Base-by-base conservation (phyloP, 352 stramenopile species). In the Blastocystis sp. region DNA sequence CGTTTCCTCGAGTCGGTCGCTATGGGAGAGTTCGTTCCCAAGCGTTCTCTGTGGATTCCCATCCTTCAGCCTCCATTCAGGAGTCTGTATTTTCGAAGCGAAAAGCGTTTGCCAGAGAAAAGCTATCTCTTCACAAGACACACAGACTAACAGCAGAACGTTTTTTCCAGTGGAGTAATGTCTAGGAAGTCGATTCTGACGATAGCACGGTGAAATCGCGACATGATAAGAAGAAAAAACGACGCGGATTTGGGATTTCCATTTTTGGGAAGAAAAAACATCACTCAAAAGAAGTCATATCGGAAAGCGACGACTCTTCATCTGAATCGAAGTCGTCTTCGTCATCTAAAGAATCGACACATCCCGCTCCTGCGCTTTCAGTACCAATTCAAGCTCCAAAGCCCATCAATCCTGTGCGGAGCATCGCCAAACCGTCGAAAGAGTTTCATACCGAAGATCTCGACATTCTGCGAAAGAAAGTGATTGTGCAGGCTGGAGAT, bases 251-350 rank as follows among this genome's bases (percentile, higher is more conserved):
- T n/a, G 53, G 73, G 30, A 85, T 85, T 26, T 65, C 50, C 45
- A 37, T 85, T 45, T 85, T 85, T 41, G 73, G 73, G 11, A 76
- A 76, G 53, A 64, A 65, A 37, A 66, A 68, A n/a, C 18, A 39
- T 34, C n/a, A 18, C 6, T 34, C 43, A 4, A 9, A 4, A 37
- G 34, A 47, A 47, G 39, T 53, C 9, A 13, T 26, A 13, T 66
- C 56, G 9, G 56, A 66, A 13, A 30, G 20, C 56, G 56, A 66
- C 16, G 24, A 20, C 24, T 34, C 56, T 26, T 34, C 30, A 1
- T 39, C 45, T 20, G 37, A 39, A 24, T 41, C 64, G 4, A 75
- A 53, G 0, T 41, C 64, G 7, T 39, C 37, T 41, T 41, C 20
- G 50, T 41, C 64, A 4, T 24, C 13, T 24, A 37, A 41, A 37